A percentile compares a stretch with the other conserved stretches of the same genome.
Conservation (phyloP, 306 rosid species). For the Cyclanthera cordifolia region DNA sequence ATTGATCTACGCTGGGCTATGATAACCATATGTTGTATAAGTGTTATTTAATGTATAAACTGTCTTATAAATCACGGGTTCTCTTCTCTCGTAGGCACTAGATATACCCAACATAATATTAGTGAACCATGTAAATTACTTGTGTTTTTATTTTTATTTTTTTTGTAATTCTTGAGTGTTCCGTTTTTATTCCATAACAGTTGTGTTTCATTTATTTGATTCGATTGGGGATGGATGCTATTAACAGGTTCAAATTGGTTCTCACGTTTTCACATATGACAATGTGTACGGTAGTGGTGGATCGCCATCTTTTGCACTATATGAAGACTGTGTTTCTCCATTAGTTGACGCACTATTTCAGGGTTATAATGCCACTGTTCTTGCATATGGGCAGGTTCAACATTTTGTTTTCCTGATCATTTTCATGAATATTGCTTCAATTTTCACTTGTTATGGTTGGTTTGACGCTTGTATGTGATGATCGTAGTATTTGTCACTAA, state of each 20-base stretch:
- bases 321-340: constrained; percentile 78
- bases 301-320: constrained; percentile 35
- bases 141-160: no score
- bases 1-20: no score
- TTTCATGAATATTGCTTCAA: neutral
- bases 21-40: no score
- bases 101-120: no score
- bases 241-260: constrained; percentile 69
- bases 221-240: neutral
- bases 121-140: no score
- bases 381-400: constrained; percentile 90
- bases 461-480: neutral
- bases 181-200: no score
- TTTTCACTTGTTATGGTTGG: neutral
- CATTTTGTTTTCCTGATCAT: neutral
- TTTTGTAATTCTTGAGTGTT: no score
- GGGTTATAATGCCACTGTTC: constrained; percentile 93
- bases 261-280: constrained; percentile 79
- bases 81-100: no score
- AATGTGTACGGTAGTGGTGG: constrained; percentile 53
- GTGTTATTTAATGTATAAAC: no score
- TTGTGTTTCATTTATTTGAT: neutral
- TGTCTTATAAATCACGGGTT: no score
- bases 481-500: neutral
- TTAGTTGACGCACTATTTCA: constrained; percentile 70